Conservation (phyloP, 805 yeast genomes). For the Dipodascopsis uninucleata region DNA sequence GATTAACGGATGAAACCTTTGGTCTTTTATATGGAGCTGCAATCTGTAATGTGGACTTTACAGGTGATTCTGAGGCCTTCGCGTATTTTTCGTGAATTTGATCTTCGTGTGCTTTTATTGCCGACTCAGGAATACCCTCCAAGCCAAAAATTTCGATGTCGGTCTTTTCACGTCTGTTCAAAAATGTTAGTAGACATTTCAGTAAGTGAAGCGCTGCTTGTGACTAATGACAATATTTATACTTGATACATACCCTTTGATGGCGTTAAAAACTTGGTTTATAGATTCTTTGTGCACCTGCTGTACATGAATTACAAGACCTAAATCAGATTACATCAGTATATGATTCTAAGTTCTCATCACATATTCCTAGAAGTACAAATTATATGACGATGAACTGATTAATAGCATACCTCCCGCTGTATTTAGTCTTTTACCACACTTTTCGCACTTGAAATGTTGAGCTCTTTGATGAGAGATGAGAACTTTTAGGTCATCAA, state of each 20-base stretch:
- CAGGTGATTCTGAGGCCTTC: neutral
- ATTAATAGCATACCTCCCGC: slow-evolving; percentile 26
- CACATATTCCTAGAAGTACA: neutral
- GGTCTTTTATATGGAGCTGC: neutral
- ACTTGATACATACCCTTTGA: slow-evolving; percentile 15
- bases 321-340: no score
- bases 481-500: slow-evolving; percentile 30
- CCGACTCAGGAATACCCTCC: slow-evolving; percentile 30
- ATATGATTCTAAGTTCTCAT: neutral
- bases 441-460: slow-evolving; percentile 30
- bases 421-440: slow-evolving; percentile 28
- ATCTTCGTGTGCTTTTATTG: slow-evolving; percentile 23
- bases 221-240: neutral
- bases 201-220: neutral
- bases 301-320: slow-evolving; percentile 27
- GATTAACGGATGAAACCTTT: slow-evolving; percentile 10
- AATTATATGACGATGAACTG: no score
- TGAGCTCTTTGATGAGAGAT: slow-evolving; percentile 31
- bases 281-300: slow-evolving; percentile 30
- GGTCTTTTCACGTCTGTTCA: slow-evolving; percentile 24
- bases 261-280: slow-evolving; percentile 22
- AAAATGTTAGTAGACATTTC: neutral
- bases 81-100: slow-evolving; percentile 18
- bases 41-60: neutral
- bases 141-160: slow-evolving; percentile 30